These are phyloP conservation scores for Pestalotiopsis sp. DNA, from an alignment of 2,329 filamentous ascomycete species.

Conservation along the genomic window DNA sequence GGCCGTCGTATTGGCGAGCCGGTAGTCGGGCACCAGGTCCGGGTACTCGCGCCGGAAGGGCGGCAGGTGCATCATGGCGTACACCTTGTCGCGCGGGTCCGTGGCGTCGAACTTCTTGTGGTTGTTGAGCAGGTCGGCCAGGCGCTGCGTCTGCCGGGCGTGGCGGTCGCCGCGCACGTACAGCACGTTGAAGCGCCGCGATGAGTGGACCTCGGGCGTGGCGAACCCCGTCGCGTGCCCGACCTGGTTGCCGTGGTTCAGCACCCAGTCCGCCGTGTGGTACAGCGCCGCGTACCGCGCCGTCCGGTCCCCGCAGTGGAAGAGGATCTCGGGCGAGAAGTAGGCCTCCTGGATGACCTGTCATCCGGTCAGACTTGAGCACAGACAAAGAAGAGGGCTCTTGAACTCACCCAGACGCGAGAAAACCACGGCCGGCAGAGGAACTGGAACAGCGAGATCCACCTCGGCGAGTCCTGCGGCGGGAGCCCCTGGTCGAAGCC, in stretches of 20 bases:
- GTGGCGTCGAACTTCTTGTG: neutral
- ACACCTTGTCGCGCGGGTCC: constrained; percentile 9
- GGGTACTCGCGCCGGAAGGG: constrained; percentile 8
- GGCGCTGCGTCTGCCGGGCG: neutral
- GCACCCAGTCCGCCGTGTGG: constrained; percentile 6
- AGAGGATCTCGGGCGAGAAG: constrained; percentile 5
- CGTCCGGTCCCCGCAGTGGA: constrained; percentile 8
- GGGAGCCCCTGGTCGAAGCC: neutral
- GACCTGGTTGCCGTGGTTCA: neutral
- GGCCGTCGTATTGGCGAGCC: neutral
- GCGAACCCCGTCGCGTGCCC: neutral
- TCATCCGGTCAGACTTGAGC: neutral
- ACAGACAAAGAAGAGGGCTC: neutral
- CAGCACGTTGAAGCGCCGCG: neutral
- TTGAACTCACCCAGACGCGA: constrained; percentile 2
- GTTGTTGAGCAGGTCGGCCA: neutral
- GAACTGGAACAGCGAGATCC: neutral
- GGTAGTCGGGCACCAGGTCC: neutral
- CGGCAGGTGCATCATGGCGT: constrained; percentile 11
- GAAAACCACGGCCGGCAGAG: constrained; percentile 3
- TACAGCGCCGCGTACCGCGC: constrained; percentile 4
- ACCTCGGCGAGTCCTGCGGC: neutral
- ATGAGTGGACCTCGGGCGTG: too few relatives aligned
- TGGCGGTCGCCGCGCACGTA: neutral
- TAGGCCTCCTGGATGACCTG: constrained; percentile 10